Conservation (phyloP, 1,284 basidiomycete genomes). For the Cystobasidium slooffiae region DNA sequence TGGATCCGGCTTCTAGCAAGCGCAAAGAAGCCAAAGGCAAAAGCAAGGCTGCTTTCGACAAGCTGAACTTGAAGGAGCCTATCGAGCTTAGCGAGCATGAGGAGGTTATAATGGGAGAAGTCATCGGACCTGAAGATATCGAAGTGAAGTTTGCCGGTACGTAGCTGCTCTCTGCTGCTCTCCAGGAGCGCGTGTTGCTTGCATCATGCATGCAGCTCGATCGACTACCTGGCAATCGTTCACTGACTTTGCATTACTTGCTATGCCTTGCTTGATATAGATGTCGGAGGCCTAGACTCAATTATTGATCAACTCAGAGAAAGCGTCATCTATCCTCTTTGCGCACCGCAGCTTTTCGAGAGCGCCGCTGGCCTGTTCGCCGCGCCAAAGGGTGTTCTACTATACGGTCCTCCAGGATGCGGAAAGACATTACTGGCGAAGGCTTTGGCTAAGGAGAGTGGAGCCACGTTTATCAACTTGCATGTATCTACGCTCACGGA, state of each 20-base stretch:
- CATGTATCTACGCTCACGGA: constrained; percentile 62
- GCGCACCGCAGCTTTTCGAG: constrained; percentile 85
- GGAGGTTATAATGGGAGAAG: constrained; percentile 78
- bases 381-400: constrained; percentile 63
- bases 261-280: constrained; percentile 57
- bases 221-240: constrained; percentile 19
- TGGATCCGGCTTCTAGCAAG: constrained; percentile 60
- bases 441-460: constrained; percentile 79
- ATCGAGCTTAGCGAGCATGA: constrained; percentile 79
- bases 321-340: constrained; percentile 93
- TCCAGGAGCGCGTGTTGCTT: background rate
- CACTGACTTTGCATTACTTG: background rate
- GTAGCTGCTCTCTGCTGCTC: constrained; percentile 47
- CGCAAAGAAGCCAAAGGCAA: constrained; percentile 68
- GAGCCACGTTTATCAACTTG: constrained; percentile 79
- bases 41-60: constrained; percentile 70
- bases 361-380: constrained; percentile 65
- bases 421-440: constrained; percentile 61
- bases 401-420: constrained; percentile 59
- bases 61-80: constrained; percentile 68
- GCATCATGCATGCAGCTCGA: background rate
- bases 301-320: constrained; percentile 91
- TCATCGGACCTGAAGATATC: constrained; percentile 85
- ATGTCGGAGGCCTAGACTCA: constrained; percentile 92
- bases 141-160: constrained; percentile 71